Evolutionary conservation across 1,284 basidiomycete species (phyloP), one percentile per base, ranked within the genome.

Genomic region (Thecaphora frezii): DNA sequence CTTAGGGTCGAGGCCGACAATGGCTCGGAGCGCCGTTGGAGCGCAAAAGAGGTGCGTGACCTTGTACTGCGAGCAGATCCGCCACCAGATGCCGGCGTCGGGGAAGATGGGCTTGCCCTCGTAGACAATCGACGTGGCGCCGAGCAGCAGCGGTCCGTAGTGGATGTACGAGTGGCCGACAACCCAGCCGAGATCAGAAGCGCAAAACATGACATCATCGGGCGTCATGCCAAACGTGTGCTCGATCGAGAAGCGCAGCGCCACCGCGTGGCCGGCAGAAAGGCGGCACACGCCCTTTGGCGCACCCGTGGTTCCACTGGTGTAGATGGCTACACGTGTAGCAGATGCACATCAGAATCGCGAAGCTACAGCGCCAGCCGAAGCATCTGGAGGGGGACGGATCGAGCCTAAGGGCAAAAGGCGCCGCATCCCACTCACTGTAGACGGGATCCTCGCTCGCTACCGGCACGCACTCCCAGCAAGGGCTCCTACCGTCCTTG

Each of bases 61-160:
- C 19, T 48, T 51, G 46, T 69, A 61, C 48, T 58, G 51, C 26
- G 48, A 65, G 37, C 60, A 54, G 33, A 59, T 77, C 25, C 69
- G 41, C 75, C 75, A 77, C 50, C 74, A 66, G 7, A 75, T 66
- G 0, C 73, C 71, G 5, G 75, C 74, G 38, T 77, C 74, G 2
- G 75, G 75, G 18, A 77, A 48, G 24, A 74, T 58, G n/a, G 72
- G 75, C 43, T 77, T 77, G 36, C 74, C 74, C 37, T 77, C 75
- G 33, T 77, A 77, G 21, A 77, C 63, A 40, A 76, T 59, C 14
- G 70, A 68, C 21, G 73, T 59, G 4, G 60, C 65, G 16, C 75
- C 75, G 2, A 77, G 50, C 3, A 78, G 51, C 2, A 74, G 61
- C 2, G 75, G 75, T 2, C 62, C 72, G 45, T 73, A 77, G 55